Evolutionary conservation across 306 rosid genomes (phyloP), one percentile per base, ranked within the genome.

Genomic region (Geum urbanum): DNA sequence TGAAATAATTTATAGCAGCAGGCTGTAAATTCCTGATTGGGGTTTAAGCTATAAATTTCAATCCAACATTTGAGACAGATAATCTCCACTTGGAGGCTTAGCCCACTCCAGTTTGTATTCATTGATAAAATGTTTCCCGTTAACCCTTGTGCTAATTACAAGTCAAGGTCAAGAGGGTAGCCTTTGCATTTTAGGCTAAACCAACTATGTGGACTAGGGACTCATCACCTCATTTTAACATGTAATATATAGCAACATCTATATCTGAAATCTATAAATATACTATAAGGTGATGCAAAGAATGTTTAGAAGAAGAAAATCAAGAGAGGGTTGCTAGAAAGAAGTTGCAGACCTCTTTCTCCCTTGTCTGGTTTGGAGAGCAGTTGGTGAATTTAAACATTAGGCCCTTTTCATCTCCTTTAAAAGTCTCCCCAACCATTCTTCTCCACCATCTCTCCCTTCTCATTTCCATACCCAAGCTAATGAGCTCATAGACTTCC

Each of bases 151-250:
- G 12, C 39, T 6, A 60, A 60, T 35, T 32, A 74, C 69, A 74
- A 45, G 74, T 70, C 74, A 57, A 45, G 46, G 89, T 84, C 89
- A 83, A 84, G 77, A 80, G 96, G 90, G 77, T 58, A 79, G 43
- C 71, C 70, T 2, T 50, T 95, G 84, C 83, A 74, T 79, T 84
- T 77, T 37, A 1, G 57, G 5, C 2, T 16, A 20, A 72, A 69
- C 78, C 79, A 74, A 70, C 78, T 13, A 16, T 54, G 54, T 63
- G 69, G 85, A 85, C 88, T 59, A 66, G 9, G 70, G 73, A 64
- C 75, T 60, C 85, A 65, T 82, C 51, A 52, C 72, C 77, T 74
- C 16, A 7, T 41, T 41, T 40, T 43, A 68, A 52, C 6, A 75
- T 67, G 79, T 15, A 68, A 35, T 55, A 47, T 16, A 64, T 11